Conservation (phyloP, 2,329 filamentous ascomycete species). For the Trichoderma gracile region DNA sequence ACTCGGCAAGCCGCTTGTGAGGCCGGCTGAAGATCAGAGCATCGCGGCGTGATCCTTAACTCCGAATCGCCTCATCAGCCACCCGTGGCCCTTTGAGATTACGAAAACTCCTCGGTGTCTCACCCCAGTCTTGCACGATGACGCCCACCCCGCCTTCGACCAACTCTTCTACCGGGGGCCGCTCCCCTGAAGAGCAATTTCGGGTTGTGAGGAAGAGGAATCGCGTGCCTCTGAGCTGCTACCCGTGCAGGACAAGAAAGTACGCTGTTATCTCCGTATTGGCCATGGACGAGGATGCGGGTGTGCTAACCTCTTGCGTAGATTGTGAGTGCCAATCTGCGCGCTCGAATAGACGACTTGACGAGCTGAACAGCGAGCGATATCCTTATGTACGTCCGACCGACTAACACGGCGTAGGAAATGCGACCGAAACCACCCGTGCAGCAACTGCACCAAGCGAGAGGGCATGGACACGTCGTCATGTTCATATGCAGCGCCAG, state of each 20-base stretch:
- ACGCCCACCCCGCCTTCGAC: conserved; percentile 77
- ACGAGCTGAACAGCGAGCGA: neutral
- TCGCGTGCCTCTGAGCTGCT: conserved; percentile 86
- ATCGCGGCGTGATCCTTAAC: conserved; percentile 19
- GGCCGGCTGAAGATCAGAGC: conserved; percentile 23
- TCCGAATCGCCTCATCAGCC: conserved; percentile 24
- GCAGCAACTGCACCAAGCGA: conserved; percentile 91
- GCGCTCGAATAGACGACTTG: neutral
- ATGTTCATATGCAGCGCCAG: conserved; percentile 79
- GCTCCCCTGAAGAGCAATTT: conserved; percentile 83
- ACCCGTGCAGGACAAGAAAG: conserved; percentile 90
- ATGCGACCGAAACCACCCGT: conserved; percentile 89
- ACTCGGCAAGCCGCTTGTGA: conserved; percentile 26
- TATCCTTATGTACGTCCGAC: neutral
- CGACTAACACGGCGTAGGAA: conserved; percentile 57
- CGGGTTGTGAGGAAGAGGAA: conserved; percentile 90
- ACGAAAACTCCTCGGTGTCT: neutral
- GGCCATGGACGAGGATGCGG: neutral
- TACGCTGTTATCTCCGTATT: conserved; percentile 41
- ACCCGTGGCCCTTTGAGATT: neutral
- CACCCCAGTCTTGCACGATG: conserved; percentile 48
- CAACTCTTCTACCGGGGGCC: conserved; percentile 71
- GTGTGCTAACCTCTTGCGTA: conserved; percentile 34
- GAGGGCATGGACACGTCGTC: conserved; percentile 77
- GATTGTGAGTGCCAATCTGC: conserved; percentile 37